Percentiles rank a stretch among this genome's conserved stretches.
Conservation (phyloP, 768 basidiomycete genomes). For the Vishniacozyma victoriae region DNA sequence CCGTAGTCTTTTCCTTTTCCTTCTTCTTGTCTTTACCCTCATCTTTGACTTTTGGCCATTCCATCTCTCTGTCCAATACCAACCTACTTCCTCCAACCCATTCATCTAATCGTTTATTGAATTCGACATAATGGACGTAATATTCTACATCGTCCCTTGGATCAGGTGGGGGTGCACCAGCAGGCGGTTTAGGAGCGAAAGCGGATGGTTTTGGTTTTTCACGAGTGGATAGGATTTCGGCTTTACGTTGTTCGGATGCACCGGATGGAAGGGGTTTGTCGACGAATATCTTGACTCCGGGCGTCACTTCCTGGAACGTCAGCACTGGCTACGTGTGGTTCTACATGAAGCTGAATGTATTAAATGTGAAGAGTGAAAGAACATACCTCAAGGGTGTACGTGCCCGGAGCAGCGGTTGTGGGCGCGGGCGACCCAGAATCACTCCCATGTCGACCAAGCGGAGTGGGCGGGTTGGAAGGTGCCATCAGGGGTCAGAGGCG, state of each 20-base stretch:
- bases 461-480: conserved; percentile 37
- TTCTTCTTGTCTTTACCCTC: conserved; percentile 50
- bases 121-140: conserved; percentile 98
- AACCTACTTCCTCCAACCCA: conserved; percentile 89
- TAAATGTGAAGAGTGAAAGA: no score
- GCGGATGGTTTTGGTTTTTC: conserved; percentile 60
- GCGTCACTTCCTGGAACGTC: conserved; percentile 63
- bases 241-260: conserved; percentile 78
- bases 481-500: conserved; percentile 23
- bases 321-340: not conserved
- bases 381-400: conserved; percentile 40
- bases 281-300: conserved; percentile 94
- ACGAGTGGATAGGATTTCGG: conserved; percentile 91
- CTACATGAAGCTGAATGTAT: not conserved
- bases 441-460: conserved; percentile 18
- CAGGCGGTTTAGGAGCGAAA: conserved; percentile 33
- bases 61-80: conserved; percentile 74
- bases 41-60: conserved; percentile 63
- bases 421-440: conserved; percentile 38
- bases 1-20: conserved; percentile 32
- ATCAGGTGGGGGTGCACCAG: conserved; percentile 53
- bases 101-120: conserved; percentile 98
- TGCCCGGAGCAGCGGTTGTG: conserved; percentile 29
- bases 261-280: conserved; percentile 70
- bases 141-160: conserved; percentile 81